phyloP scores from a whole-genome alignment of 352 stramenopile species.

The Thalassiosira hispida region DNA sequence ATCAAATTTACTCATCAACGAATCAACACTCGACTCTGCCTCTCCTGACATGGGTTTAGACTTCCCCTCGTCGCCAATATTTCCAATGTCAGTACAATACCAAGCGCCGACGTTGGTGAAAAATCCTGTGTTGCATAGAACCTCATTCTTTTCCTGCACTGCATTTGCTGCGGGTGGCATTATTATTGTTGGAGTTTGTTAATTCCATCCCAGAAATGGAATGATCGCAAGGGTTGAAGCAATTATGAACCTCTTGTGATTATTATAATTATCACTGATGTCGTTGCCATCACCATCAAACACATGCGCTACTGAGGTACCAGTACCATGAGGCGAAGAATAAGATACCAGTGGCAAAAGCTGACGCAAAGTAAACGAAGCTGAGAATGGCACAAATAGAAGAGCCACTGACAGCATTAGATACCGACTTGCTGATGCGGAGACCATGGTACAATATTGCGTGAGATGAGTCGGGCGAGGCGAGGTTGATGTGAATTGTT shows the following conservation, averaged over 20 bases:
- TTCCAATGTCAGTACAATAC: conserved; percentile 79
- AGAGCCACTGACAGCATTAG: too few relatives aligned
- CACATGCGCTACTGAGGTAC: too few relatives aligned
- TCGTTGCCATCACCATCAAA: too few relatives aligned
- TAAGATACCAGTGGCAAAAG: too few relatives aligned
- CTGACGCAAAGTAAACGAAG: too few relatives aligned
- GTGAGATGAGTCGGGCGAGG: too few relatives aligned
- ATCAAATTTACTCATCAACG: conserved; percentile 61
- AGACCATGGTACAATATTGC: too few relatives aligned
- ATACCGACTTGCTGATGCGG: too few relatives aligned
- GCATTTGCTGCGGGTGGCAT: conserved; percentile 44
- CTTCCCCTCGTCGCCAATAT: conserved; percentile 73
- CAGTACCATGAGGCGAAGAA: too few relatives aligned
- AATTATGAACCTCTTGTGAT: neutral
- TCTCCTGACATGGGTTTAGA: conserved; percentile 31
- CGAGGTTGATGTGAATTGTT: too few relatives aligned
- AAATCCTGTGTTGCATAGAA: conserved; percentile 73
- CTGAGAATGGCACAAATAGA: too few relatives aligned
- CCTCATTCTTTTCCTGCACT: conserved; percentile 68
- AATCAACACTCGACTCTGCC: conserved; percentile 38
- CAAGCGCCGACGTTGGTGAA: conserved; percentile 75
- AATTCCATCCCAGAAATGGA: conserved; percentile 4
- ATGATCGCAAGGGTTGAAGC: neutral
- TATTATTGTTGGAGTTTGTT: neutral
- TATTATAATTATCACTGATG: neutral